phyloP scores from a whole-genome alignment of 129 eudicot genomes.

The Erigeron canadensis region DNA sequence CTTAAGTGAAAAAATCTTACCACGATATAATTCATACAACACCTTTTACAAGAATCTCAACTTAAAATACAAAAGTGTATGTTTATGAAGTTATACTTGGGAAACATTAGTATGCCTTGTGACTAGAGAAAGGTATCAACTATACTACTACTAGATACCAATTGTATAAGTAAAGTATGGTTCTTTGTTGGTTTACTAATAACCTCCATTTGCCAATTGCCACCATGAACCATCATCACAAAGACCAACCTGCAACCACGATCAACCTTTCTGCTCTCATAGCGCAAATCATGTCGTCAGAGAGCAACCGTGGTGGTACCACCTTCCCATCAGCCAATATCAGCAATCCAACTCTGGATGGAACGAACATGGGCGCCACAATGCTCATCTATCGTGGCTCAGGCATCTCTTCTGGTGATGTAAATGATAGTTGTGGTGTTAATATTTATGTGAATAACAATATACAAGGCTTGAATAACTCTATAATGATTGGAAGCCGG shows the following conservation, averaged over 20 bases:
- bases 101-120: constrained; percentile 50
- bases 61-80: constrained; percentile 7
- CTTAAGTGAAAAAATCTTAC: too few relatives aligned
- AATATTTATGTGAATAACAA: constrained; percentile 70
- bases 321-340: constrained; percentile 23
- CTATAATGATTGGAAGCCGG: constrained; percentile 66
- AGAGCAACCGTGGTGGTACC: constrained; percentile 24
- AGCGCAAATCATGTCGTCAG: constrained; percentile 36
- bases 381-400: constrained; percentile 39
- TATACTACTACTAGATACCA: constrained; percentile 12
- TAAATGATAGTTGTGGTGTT: constrained; percentile 46
- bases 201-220: background rate
- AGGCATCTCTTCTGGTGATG: constrained; percentile 30
- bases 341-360: constrained; percentile 42
- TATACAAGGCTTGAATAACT: constrained; percentile 67
- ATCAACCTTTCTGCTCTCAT: constrained; percentile 32
- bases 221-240: constrained; percentile 55
- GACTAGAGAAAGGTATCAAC: constrained; percentile 36
- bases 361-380: constrained; percentile 54
- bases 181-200: constrained; percentile 23
- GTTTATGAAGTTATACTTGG: constrained; percentile 39
- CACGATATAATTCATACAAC: too few relatives aligned
- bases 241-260: constrained; percentile 26
- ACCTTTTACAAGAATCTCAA: background rate
- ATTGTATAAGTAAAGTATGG: constrained; percentile 36